These are phyloP conservation scores for Talaromyces sp. DNA, from an alignment of 2,329 filamentous ascomycete genomes.

Conservation along the genomic window DNA sequence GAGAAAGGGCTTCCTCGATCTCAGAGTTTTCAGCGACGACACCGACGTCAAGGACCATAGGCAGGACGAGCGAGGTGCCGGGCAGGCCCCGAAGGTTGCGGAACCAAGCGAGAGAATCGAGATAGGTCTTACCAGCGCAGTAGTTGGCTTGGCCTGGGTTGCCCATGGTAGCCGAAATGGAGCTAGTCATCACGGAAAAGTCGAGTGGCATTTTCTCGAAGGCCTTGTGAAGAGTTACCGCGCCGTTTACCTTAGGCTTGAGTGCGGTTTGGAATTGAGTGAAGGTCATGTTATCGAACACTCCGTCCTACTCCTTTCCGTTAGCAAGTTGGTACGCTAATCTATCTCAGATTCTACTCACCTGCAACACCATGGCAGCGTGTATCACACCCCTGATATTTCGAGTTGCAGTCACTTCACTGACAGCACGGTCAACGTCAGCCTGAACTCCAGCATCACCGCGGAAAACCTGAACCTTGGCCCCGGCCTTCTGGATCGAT, in stretches of 20 bases:
- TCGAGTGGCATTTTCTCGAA: conserved; percentile 20
- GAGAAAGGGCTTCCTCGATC: neutral
- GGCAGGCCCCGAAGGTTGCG: conserved; percentile 12
- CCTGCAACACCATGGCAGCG: neutral
- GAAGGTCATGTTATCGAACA: neutral
- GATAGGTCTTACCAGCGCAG: conserved; percentile 32
- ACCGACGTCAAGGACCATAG: neutral
- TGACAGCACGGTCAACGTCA: no score
- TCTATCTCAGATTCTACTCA: neutral
- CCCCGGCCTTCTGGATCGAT: neutral
- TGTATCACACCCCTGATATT: neutral
- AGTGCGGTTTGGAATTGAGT: neutral
- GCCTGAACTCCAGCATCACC: neutral
- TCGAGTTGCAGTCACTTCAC: no score
- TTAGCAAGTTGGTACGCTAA: no score
- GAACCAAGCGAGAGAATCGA: conserved; percentile 29
- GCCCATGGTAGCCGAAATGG: conserved; percentile 39
- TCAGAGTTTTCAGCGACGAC: neutral
- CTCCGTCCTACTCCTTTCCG: neutral
- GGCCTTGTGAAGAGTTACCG: neutral
- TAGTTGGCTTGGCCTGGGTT: conserved; percentile 44
- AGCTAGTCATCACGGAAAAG: conserved; percentile 39
- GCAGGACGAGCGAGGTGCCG: neutral
- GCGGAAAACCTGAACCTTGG: neutral
- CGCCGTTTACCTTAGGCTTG: neutral